Conservation (phyloP, 306 rosid species). For the Castanopsis chinensis region DNA sequence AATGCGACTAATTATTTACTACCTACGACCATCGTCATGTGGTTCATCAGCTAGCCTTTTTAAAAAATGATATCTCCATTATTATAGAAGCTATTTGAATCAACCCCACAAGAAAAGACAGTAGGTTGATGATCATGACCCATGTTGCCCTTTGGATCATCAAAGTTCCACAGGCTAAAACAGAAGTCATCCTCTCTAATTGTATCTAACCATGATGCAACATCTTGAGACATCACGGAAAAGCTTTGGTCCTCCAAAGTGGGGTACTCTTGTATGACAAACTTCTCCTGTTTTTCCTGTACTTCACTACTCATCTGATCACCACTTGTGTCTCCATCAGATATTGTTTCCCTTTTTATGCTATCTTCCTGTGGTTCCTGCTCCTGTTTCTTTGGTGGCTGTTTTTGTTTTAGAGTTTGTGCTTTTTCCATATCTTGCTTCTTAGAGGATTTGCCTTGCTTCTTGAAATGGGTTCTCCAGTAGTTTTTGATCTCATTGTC, state of each 20-base stretch:
- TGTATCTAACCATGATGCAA: conserved; percentile 27
- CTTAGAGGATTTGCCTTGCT: conserved; percentile 32
- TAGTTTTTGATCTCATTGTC: conserved; percentile 76
- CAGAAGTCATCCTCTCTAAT: conserved; percentile 25
- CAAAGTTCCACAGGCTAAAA: conserved; percentile 50
- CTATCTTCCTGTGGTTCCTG: conserved; percentile 6
- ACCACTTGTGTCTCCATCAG: background rate
- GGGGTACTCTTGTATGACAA: background rate
- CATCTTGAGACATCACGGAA: conserved; percentile 23
- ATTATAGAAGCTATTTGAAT: background rate
- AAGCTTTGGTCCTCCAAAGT: conserved; percentile 16
- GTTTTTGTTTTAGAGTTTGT: conserved; percentile 26
- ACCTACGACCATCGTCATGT: background rate
- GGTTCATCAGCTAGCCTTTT: background rate
- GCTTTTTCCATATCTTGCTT: conserved; percentile 31
- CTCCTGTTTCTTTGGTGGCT: background rate
- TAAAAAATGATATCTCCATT: background rate
- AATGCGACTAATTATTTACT: background rate
- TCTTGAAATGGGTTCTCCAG: conserved; percentile 75
- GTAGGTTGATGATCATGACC: conserved; percentile 1
- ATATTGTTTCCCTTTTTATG: background rate
- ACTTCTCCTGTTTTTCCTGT: background rate
- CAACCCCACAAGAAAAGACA: conserved; percentile 3
- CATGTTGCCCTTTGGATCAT: conserved; percentile 7
- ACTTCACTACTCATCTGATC: too few relatives aligned